These are phyloP conservation scores for Butyriboletus appendiculatus DNA, from an alignment of 1,284 basidiomycete genomes.

Conservation along the genomic window DNA sequence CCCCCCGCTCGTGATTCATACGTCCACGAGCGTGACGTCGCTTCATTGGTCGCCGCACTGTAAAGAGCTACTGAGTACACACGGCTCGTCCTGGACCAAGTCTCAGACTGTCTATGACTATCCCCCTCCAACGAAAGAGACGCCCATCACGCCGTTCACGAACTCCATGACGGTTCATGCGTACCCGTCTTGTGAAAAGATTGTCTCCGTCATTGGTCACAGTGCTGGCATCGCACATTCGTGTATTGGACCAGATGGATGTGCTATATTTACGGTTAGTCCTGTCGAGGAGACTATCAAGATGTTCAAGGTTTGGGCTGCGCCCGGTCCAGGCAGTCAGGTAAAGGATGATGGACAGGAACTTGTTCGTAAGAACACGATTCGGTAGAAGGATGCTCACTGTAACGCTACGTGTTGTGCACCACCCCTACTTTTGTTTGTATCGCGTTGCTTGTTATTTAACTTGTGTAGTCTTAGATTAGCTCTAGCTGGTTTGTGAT, in stretches of 20 bases:
- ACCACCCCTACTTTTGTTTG: conserved; percentile 6
- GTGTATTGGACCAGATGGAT: conserved; percentile 37
- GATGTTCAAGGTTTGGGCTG: conserved; percentile 39
- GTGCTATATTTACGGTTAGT: conserved; percentile 43
- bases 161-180: conserved; percentile 60
- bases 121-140: conserved; percentile 24
- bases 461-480: conserved; percentile 12
- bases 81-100: conserved; percentile 55
- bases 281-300: conserved; percentile 43
- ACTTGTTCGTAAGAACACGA: conserved; percentile 26
- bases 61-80: conserved; percentile 87
- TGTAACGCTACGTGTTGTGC: neutral
- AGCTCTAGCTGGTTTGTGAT: neutral
- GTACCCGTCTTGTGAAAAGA: conserved; percentile 47
- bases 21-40: conserved; percentile 73
- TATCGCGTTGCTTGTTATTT: conserved; percentile 10
- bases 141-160: conserved; percentile 21
- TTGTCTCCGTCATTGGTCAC: conserved; percentile 36
- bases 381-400: conserved; percentile 23
- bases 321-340: conserved; percentile 12
- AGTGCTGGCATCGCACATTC: conserved; percentile 33
- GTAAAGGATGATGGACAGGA: conserved; percentile 24
- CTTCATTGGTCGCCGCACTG: conserved; percentile 85
- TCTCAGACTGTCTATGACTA: conserved; percentile 20
- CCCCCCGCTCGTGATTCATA: conserved; percentile 39